phyloP scores from a whole-genome alignment of 179 eudicot species.

The Spergularia azorica region DNA sequence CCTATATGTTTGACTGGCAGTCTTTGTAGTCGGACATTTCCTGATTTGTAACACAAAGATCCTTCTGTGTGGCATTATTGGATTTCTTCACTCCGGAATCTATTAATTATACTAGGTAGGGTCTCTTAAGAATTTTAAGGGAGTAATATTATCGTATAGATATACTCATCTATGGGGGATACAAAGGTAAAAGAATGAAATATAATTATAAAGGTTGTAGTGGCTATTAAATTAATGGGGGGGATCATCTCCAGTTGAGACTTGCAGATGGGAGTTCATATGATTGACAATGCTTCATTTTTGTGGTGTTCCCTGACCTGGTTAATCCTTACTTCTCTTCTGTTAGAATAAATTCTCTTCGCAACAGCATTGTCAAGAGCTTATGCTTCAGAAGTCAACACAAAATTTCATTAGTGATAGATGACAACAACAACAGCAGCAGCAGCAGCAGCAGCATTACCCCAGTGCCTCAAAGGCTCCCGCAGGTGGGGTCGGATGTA shows the following conservation, averaged over 20 bases:
- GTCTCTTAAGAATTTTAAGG: neutral
- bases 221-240: neutral
- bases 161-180: neutral
- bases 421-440: no score
- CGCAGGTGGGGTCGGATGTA: no score
- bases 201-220: neutral
- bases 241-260: neutral
- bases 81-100: neutral
- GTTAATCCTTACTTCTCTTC: neutral
- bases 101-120: neutral
- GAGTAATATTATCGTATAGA: neutral
- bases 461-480: no score
- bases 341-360: neutral
- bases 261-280: neutral
- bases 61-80: neutral
- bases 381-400: conserved; percentile 10
- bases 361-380: neutral
- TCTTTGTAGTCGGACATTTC: neutral
- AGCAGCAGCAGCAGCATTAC: no score
- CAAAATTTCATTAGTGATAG: neutral
- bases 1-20: neutral
- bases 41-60: neutral
- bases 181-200: no score
- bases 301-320: neutral
- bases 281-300: neutral